A percentile compares a stretch with the other conserved stretches of the same genome.
Evolutionary conservation across 2,329 filamentous ascomycete species (phyloP).

Genomic region (Leptographium radiaticola): DNA sequence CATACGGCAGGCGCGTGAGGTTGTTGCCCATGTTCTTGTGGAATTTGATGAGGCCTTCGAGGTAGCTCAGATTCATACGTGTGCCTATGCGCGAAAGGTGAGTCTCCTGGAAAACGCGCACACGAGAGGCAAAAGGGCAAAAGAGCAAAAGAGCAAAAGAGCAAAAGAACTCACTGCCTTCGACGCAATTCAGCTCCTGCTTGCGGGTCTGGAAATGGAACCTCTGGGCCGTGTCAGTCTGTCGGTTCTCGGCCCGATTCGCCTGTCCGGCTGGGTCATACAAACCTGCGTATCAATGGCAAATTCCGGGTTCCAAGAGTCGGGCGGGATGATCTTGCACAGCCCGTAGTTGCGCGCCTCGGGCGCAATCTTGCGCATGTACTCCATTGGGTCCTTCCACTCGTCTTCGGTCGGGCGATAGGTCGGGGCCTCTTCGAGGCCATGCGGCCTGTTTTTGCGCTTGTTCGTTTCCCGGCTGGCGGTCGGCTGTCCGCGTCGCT

Average conservation of each 20-base stretch:
- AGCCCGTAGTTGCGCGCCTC: slow-evolving; percentile 83
- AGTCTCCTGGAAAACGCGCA: slow-evolving; percentile 14
- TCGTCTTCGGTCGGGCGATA: slow-evolving; percentile 86
- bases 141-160: too few relatives aligned
- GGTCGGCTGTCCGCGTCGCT: slow-evolving; percentile 74
- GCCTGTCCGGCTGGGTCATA: not conserved
- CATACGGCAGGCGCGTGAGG: slow-evolving; percentile 84
- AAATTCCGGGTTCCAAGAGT: slow-evolving; percentile 87
- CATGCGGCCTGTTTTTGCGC: slow-evolving; percentile 68
- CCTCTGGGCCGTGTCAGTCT: slow-evolving; percentile 40
- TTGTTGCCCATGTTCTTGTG: slow-evolving; percentile 95
- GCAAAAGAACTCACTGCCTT: slow-evolving; percentile 74
- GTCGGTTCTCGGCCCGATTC: too few relatives aligned
- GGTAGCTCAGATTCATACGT: slow-evolving; percentile 87
- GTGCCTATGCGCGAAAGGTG: slow-evolving; percentile 50
- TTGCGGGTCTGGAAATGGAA: slow-evolving; percentile 96
- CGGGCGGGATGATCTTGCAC: slow-evolving; percentile 89
- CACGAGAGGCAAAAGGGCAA: not conserved
- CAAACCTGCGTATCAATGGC: slow-evolving; percentile 92
- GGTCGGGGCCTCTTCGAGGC: slow-evolving; percentile 77
- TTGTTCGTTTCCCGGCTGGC: slow-evolving; percentile 64
- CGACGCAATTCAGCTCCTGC: slow-evolving; percentile 93
- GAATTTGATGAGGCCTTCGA: slow-evolving; percentile 89
- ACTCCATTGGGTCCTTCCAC: slow-evolving; percentile 87
- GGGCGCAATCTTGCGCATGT: slow-evolving; percentile 80